phyloP scores from a whole-genome alignment of 768 basidiomycete genomes.

The Amanita fuliginea region DNA sequence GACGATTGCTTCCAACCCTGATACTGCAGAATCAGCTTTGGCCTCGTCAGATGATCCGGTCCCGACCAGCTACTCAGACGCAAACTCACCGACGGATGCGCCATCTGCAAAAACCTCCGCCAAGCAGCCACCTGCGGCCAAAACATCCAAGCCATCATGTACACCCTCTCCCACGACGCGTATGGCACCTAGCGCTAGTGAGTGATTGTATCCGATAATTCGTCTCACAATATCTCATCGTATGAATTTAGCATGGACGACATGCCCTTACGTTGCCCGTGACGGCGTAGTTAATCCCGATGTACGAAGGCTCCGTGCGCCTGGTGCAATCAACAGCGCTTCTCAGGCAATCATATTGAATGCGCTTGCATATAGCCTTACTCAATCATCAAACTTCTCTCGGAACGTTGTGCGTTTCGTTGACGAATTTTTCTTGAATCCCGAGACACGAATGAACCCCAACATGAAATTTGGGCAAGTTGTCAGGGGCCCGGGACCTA shows the following conservation, averaged over 20 bases:
- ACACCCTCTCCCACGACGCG: conserved; percentile 38
- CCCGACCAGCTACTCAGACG: conserved; percentile 2
- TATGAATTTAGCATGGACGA: conserved; percentile 35
- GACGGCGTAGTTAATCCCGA: conserved; percentile 64
- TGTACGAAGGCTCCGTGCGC: conserved; percentile 40
- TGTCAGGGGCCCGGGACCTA: conserved; percentile 23
- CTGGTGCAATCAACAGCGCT: conserved; percentile 41
- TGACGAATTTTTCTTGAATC: conserved; percentile 47
- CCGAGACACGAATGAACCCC: conserved; percentile 50
- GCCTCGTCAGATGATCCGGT: not conserved
- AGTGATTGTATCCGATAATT: conserved; percentile 14
- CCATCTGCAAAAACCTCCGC: conserved; percentile 17
- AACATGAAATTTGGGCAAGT: conserved; percentile 51
- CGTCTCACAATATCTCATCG: conserved; percentile 11
- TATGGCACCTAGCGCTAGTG: conserved; percentile 41
- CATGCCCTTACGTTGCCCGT: conserved; percentile 41
- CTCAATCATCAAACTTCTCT: conserved; percentile 28
- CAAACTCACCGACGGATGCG: conserved; percentile 14
- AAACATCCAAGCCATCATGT: conserved; percentile 29
- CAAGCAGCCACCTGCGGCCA: conserved; percentile 21
- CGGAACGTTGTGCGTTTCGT: conserved; percentile 31
- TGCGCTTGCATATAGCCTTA: conserved; percentile 41
- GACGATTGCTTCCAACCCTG: not conserved
- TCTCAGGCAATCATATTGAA: conserved; percentile 53
- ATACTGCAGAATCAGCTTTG: not conserved